These are phyloP conservation scores for Ogataea ganodermae DNA, from an alignment of 805 yeast genomes.

Conservation along the genomic window DNA sequence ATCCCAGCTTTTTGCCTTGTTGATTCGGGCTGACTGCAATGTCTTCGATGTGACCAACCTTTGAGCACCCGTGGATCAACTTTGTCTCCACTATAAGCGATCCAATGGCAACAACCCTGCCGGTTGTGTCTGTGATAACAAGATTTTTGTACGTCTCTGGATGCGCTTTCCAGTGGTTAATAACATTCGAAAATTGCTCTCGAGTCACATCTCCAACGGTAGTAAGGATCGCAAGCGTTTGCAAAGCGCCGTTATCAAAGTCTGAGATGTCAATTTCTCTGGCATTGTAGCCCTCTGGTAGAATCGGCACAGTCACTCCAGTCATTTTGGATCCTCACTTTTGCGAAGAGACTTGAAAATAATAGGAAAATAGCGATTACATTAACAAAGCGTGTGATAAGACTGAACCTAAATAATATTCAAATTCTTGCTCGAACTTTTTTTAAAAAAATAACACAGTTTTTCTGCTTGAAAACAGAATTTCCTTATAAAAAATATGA, in stretches of 20 bases:
- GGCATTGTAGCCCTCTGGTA: constrained; percentile 70
- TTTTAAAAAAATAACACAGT: no score
- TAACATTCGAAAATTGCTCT: constrained; percentile 49
- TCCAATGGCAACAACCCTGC: constrained; percentile 78
- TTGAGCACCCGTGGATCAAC: constrained; percentile 79
- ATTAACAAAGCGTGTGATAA: no score
- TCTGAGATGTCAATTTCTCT: constrained; percentile 61
- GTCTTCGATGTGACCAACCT: constrained; percentile 94
- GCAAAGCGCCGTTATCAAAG: constrained; percentile 60
- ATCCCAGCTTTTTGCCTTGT: constrained; percentile 86
- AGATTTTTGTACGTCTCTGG: constrained; percentile 62
- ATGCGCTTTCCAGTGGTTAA: constrained; percentile 58
- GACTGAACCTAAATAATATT: no score
- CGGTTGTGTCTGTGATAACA: constrained; percentile 60
- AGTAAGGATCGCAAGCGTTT: constrained; percentile 69
- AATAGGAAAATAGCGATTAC: no score
- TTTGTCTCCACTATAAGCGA: constrained; percentile 78
- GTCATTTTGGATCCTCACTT: neutral
- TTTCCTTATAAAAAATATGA: neutral
- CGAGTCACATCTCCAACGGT: constrained; percentile 73
- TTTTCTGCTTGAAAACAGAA: neutral
- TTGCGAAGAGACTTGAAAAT: no score
- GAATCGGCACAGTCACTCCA: constrained; percentile 9
- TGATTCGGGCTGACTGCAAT: constrained; percentile 74
- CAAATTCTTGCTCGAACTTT: no score